Evolutionary conservation across 371 early-diverging fungal genomes (phyloP), one percentile per base, ranked within the genome.

Genomic region (Basidiobolus meristosporus): DNA sequence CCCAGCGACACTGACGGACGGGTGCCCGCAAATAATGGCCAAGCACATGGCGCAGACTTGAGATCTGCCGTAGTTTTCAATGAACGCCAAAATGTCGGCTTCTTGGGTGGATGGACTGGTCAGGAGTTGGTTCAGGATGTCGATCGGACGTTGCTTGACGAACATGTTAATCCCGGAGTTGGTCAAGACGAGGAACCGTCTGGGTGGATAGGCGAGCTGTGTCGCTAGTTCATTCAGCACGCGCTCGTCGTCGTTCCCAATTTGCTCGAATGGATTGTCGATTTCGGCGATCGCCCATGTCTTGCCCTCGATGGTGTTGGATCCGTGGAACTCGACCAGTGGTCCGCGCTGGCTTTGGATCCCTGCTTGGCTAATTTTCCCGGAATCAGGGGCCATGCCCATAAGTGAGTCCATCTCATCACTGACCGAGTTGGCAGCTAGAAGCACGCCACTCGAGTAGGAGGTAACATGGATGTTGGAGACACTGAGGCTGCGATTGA

Each of bases 31-130:
- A 29, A 74, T 51, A 34, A 85, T 62, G 0, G 65, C 65, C 1
- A 82, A 51, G 49, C 74, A 77, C 79, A 85, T 81, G 33, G 82
- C 74, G 46, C 82, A 79, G 2, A 75, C 54, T 48, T 78, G 73
- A 12, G 53, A 57, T 12, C 51, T 40, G 1, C 74, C 79, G 39
- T 70, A 82, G 20, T 57, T 49, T 1, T 52, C 57, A 32, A 80
- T 59, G 46, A 84, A 80, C 6, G 56, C 46, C 12, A 43, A 44
- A 14, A 74, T 52, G 14, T 66, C 63, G 7, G 44, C 54, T 21
- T 63, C 62, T 5, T 57, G 40, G 0, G 57, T 44, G 7, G 55
- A 36, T 3, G 43, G 47, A 9, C 47, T 45, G 2, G 42, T 38
- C 21, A 75, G 31, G 3, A 77, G 40, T 39, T 65, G 58, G 20